Conservation (phyloP, 2,329 filamentous ascomycete species). For the Daldinia eschscholtzii region DNA sequence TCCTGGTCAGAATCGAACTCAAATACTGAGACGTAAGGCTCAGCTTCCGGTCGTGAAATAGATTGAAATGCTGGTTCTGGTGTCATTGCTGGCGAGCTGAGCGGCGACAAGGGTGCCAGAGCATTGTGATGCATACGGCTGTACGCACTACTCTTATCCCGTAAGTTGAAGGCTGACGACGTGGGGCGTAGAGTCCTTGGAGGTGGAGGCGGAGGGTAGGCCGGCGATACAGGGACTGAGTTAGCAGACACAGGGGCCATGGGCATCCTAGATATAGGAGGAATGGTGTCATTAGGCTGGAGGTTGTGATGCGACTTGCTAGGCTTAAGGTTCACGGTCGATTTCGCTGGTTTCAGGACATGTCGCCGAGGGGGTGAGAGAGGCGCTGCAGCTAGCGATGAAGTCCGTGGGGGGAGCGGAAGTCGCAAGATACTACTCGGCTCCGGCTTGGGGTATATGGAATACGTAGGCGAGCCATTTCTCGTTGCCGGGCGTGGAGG, state of each 20-base stretch:
- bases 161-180: conserved; percentile 47
- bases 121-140: conserved; percentile 34
- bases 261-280: conserved; percentile 16
- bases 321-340: conserved; percentile 41
- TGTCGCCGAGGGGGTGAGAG: conserved; percentile 46
- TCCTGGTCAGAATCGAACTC: conserved; percentile 63
- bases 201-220: conserved; percentile 44
- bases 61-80: conserved; percentile 42
- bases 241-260: conserved; percentile 16
- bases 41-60: conserved; percentile 41
- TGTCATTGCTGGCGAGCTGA: conserved; percentile 43
- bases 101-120: conserved; percentile 40
- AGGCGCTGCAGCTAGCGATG: conserved; percentile 48
- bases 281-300: conserved; percentile 13
- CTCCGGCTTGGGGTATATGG: conserved; percentile 58
- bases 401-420: conserved; percentile 53
- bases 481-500: conserved; percentile 36
- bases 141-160: conserved; percentile 36
- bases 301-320: conserved; percentile 42
- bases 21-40: conserved; percentile 60
- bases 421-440: conserved; percentile 33
- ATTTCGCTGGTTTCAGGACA: conserved; percentile 45
- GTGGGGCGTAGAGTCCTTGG: conserved; percentile 43
- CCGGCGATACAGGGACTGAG: conserved; percentile 48
- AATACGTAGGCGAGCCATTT: conserved; percentile 52